Evolutionary conservation across 1,139 yeast species (phyloP).

Genomic region (Schizosaccharomyces versatilis): DNA sequence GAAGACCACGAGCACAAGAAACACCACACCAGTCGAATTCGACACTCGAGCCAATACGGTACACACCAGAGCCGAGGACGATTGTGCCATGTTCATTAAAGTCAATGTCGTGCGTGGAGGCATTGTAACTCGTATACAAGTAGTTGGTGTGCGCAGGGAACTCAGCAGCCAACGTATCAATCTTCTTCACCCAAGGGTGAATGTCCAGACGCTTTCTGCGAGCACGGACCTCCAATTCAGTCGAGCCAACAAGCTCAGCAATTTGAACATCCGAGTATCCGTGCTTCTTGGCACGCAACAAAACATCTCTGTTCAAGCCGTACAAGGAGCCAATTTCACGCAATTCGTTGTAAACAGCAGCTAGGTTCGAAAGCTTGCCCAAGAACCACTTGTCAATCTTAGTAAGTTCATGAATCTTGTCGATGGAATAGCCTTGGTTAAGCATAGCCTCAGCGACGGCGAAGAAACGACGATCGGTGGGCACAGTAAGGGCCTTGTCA

Average conservation of each 20-base stretch:
- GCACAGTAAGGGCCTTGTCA: conserved; percentile 78
- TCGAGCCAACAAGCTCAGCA: conserved; percentile 72
- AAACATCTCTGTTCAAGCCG: conserved; percentile 22
- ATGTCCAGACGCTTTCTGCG: conserved; percentile 74
- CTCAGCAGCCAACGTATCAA: conserved; percentile 97
- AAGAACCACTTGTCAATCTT: conserved; percentile 95
- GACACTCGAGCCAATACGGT: conserved; percentile 84
- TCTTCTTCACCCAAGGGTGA: conserved; percentile 84
- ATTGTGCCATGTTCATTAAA: conserved; percentile 75
- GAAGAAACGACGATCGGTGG: conserved; percentile 87
- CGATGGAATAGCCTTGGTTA: conserved; percentile 62
- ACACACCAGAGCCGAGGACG: conserved; percentile 85
- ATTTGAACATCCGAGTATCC: conserved; percentile 96
- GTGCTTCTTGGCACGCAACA: conserved; percentile 82
- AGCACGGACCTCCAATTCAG: conserved; percentile 83
- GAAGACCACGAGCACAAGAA: conserved; percentile 78
- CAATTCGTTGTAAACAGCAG: conserved; percentile 31
- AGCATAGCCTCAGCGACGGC: conserved; percentile 86
- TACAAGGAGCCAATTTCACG: conserved; percentile 5
- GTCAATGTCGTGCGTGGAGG: conserved; percentile 63
- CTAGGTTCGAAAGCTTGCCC: conserved; percentile 54
- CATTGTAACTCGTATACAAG: conserved; percentile 85
- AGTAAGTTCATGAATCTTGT: conserved; percentile 76
- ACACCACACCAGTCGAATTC: conserved; percentile 96
- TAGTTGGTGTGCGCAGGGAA: conserved; percentile 95